A percentile compares a stretch with the other conserved stretches of the same genome.
These are phyloP conservation scores for Pisolithus albus DNA, from an alignment of 768 basidiomycete genomes.

Conservation along the genomic window DNA sequence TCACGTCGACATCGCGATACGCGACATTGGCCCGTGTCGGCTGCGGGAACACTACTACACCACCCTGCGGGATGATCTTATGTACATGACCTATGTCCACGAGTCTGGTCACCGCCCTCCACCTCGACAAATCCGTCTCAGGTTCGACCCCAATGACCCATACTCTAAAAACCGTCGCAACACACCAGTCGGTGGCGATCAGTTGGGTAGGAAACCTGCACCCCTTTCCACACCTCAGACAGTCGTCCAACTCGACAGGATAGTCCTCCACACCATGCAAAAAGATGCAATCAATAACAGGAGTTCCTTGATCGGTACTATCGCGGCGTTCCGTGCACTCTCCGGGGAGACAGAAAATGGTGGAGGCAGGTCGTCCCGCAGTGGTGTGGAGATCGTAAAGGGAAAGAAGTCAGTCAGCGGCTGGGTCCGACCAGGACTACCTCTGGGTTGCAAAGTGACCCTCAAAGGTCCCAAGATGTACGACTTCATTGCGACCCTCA, in stretches of 20 bases:
- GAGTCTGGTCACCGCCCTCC: constrained; percentile 47
- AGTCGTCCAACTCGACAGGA: constrained; percentile 70
- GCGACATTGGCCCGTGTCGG: constrained; percentile 67
- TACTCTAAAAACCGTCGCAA: constrained; percentile 77
- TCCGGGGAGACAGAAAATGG: constrained; percentile 74
- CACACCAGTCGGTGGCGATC: constrained; percentile 65
- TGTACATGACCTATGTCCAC: constrained; percentile 94
- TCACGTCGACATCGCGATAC: constrained; percentile 56
- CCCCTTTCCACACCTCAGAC: constrained; percentile 62
- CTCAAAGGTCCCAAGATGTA: constrained; percentile 91
- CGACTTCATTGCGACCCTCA: constrained; percentile 81
- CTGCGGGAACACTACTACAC: constrained; percentile 78
- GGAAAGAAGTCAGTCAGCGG: constrained; percentile 64
- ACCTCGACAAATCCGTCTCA: constrained; percentile 54
- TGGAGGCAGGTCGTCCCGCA: constrained; percentile 60
- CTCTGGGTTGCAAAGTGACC: constrained; percentile 85
- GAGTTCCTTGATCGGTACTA: constrained; percentile 67
- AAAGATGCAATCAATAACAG: constrained; percentile 73
- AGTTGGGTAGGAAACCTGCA: constrained; percentile 59
- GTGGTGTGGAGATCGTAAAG: constrained; percentile 75
- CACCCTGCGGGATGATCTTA: constrained; percentile 77
- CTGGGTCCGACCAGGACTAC: constrained; percentile 79
- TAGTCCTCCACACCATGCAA: constrained; percentile 80
- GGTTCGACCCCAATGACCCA: constrained; percentile 71
- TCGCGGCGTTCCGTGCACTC: constrained; percentile 83